Evolutionary conservation across 371 early-diverging fungal genomes (phyloP), one percentile per base, ranked within the genome.

Genomic region (Mucor mucedo): DNA sequence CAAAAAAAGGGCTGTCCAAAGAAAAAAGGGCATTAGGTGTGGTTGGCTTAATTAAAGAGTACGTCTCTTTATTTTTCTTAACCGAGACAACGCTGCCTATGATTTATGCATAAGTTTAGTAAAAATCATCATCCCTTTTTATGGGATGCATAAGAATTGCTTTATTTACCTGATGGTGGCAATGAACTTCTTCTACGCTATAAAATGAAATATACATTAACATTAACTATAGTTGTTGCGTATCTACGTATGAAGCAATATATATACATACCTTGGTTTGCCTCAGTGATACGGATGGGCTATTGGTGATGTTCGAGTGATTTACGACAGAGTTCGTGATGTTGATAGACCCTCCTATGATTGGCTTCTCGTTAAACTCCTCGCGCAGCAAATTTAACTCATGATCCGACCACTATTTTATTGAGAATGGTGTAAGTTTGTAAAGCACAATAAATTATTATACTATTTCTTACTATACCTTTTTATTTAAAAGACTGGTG

Each of bases 211-310:
- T 27, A n/a, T 4, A 27, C 16, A 27, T 21, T 47, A 47, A 27
- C 6, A 42, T 42, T 47, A 5, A 27, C 9, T 27, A 47, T 14
- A n/a, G n/a, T 27, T 5, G 5, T 13, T 42, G 11, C 42, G 42
- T 42, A 42, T n/a, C 42, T 42, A 42, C 42, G 42, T 42, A 42
- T 42, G 6, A 42, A 42, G 42, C 42, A 42, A 42, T 42, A 42
- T 42, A 47, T 47, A 47, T 14, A 42, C 0, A 47, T 47, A 47
- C 48, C 28, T 47, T 47, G n/a, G 1, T 1, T 47, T 3, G 21
- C 21, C 8, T 47, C 4, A 5, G 4, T 27, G 27, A 47, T 47
- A 47, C 2, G 21, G n/a, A 5, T 47, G 28, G 8, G 48, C 8
- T 47, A 1, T 47, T 47, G 48, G 16, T 27, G n/a, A 47, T 47